Evolutionary conservation across 2,329 filamentous ascomycete genomes (phyloP).

Genomic region (Penicillium sp.): DNA sequence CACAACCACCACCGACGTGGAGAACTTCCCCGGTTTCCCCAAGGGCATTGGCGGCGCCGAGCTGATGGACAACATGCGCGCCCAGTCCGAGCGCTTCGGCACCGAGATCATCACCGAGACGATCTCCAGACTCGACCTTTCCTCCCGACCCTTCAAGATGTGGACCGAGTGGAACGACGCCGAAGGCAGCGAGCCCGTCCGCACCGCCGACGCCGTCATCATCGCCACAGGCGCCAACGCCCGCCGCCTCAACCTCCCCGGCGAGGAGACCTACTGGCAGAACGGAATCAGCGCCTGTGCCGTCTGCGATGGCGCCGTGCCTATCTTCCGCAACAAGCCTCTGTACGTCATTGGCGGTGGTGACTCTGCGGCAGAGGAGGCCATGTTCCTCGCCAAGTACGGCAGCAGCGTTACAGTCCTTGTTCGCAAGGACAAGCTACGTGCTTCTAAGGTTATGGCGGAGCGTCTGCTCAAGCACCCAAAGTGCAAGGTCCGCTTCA

Average conservation of each 20-base stretch:
- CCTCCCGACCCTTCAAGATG: slow-evolving; percentile 81
- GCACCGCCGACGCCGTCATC: slow-evolving; percentile 89
- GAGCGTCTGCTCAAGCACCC: slow-evolving; percentile 74
- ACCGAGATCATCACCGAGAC: slow-evolving; percentile 93
- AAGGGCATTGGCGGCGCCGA: slow-evolving; percentile 79
- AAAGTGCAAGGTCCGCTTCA: slow-evolving; percentile 88
- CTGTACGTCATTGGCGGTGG: slow-evolving; percentile 94
- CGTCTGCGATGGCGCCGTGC: slow-evolving; percentile 93
- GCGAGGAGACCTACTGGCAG: slow-evolving; percentile 96
- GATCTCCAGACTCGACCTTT: slow-evolving; percentile 81
- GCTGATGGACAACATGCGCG: slow-evolving; percentile 94
- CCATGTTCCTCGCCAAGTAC: slow-evolving; percentile 96
- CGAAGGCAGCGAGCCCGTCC: slow-evolving; percentile 62
- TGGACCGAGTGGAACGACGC: slow-evolving; percentile 82
- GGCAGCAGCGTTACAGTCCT: slow-evolving; percentile 91
- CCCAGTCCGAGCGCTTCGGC: slow-evolving; percentile 86
- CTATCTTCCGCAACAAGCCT: slow-evolving; percentile 95
- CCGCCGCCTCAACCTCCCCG: slow-evolving; percentile 72
- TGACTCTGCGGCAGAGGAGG: slow-evolving; percentile 95
- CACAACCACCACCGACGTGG: slow-evolving; percentile 95
- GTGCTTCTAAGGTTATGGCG: slow-evolving; percentile 89
- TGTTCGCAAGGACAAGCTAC: slow-evolving; percentile 79
- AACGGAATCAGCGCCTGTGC: slow-evolving; percentile 94
- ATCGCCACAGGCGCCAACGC: slow-evolving; percentile 94
- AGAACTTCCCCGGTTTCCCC: slow-evolving; percentile 97